phyloP scores from a whole-genome alignment of 345 rosid genomes.

The Citrus sp. region DNA sequence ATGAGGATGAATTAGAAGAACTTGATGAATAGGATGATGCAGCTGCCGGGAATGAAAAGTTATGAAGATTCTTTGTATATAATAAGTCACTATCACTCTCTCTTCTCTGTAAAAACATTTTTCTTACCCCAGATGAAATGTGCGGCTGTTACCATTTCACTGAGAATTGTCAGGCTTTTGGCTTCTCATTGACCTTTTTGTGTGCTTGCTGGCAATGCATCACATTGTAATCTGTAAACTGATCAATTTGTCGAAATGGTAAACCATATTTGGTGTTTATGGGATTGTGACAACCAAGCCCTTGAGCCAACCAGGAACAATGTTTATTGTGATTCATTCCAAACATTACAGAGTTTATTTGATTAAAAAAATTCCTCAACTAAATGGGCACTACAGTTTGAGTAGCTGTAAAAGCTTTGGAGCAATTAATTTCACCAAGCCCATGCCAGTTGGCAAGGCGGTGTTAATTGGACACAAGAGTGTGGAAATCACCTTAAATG shows the following conservation, averaged over 20 bases:
- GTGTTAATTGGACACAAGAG: neutral
- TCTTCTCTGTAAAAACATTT: neutral
- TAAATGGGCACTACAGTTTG: neutral
- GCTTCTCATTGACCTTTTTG: neutral
- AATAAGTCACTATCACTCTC: neutral
- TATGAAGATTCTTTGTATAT: neutral
- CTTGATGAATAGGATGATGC: constrained; percentile 28
- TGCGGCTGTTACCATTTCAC: neutral
- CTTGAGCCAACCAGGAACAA: neutral
- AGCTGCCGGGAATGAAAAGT: constrained; percentile 23
- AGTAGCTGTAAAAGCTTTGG: neutral
- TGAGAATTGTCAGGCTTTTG: neutral
- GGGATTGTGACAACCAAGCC: neutral
- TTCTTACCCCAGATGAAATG: too few species aligned
- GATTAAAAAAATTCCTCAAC: too few species aligned
- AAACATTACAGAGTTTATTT: neutral
- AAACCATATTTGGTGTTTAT: neutral
- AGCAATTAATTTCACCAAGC: neutral
- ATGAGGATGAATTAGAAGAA: constrained; percentile 68
- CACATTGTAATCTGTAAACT: neutral
- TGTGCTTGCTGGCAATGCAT: neutral
- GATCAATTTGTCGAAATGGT: neutral
- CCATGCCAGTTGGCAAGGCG: neutral
- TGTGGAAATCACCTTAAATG: constrained; percentile 4
- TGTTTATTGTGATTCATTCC: neutral